Evolutionary conservation across 2,329 filamentous ascomycete species (phyloP), one percentile per base, ranked within the genome.

Genomic region (Cylindrodendrum hubeiense): DNA sequence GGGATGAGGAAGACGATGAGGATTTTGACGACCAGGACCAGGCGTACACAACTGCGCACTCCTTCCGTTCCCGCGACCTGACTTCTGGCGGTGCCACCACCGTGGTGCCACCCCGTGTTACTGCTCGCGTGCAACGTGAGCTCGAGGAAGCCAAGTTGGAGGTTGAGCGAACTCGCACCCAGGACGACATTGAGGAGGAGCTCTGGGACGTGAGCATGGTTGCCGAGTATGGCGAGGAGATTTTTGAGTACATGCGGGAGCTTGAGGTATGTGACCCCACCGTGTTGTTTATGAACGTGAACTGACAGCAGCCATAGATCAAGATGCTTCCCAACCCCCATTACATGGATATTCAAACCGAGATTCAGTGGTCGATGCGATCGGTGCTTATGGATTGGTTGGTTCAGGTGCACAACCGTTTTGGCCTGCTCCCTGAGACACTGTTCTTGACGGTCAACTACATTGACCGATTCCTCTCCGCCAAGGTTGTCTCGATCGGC

Each of bases 341-440:
- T 78, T 99, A 99, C 85, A 99, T 99, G 95, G 94, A 97, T 67
- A 90, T 92, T 71, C 96, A 99, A 79, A 91, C 92, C n/a, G 95
- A 98, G 80, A 97, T 99, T 62, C 93, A 97, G 78, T 99, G 96
- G 96, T 97, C 95, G 3, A 99, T 98, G 96, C 93, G 96, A 50
- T 92, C 94, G 6, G 94, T 98, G 22, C 86, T 99, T 59, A 97
- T 99, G 90, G 96, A 98, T 80, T 99, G 96, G 96, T 86, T 99
- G 46, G 92, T 98, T 50, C 95, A 99, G 79, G 96, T 99, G 30
- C 96, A 99, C 79, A 89, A 91, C 73, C 93, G 96, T 37, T 99
- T 99, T 82, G 89, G 88, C 37, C 87, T 99, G 28, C 88, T 98
- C 9, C 95, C 95, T 0, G 96, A 99, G 84, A 99, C 96, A 0